Percentiles rank a stretch among this genome's conserved stretches.
Conservation (phyloP, 257 asterid species). For the Solanum peruvianum region DNA sequence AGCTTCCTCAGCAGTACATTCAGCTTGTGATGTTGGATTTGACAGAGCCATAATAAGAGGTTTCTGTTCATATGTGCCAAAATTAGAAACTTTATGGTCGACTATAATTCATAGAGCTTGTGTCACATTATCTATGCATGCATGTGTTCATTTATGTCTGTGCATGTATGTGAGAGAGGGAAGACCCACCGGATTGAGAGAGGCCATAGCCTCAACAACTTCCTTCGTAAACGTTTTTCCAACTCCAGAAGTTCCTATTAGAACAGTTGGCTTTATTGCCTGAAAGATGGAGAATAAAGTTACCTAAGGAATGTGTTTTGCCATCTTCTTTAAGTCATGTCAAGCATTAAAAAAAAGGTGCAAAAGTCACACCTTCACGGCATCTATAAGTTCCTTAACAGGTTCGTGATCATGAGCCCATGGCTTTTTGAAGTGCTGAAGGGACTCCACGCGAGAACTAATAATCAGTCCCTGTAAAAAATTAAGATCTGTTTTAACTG, state of each 20-base stretch:
- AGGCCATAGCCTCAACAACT: conserved; percentile 76
- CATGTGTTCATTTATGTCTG: background rate
- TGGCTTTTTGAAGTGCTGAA: conserved; percentile 82
- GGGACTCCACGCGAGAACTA: conserved; percentile 65
- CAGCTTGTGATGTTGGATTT: conserved; percentile 88
- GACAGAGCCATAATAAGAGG: conserved; percentile 82
- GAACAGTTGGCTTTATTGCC: conserved; percentile 74
- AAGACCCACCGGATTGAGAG: conserved; percentile 53
- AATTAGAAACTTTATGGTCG: background rate
- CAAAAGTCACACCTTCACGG: conserved; percentile 49
- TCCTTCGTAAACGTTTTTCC: conserved; percentile 76
- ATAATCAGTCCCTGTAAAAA: conserved; percentile 60
- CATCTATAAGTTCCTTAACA: conserved; percentile 55
- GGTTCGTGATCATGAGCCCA: conserved; percentile 93
- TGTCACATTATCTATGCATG: background rate
- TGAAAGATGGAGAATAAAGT: conserved; percentile 10
- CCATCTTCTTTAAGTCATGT: background rate
- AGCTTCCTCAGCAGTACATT: conserved; percentile 95
- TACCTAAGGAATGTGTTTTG: background rate
- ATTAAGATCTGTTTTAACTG: background rate
- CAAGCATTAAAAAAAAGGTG: background rate
- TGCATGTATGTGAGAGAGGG: background rate
- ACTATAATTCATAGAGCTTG: background rate
- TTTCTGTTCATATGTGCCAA: conserved; percentile 34
- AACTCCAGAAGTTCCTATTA: conserved; percentile 88